These are phyloP conservation scores for Hypsizygus marmoreus DNA, from an alignment of 768 basidiomycete genomes.

Conservation along the genomic window DNA sequence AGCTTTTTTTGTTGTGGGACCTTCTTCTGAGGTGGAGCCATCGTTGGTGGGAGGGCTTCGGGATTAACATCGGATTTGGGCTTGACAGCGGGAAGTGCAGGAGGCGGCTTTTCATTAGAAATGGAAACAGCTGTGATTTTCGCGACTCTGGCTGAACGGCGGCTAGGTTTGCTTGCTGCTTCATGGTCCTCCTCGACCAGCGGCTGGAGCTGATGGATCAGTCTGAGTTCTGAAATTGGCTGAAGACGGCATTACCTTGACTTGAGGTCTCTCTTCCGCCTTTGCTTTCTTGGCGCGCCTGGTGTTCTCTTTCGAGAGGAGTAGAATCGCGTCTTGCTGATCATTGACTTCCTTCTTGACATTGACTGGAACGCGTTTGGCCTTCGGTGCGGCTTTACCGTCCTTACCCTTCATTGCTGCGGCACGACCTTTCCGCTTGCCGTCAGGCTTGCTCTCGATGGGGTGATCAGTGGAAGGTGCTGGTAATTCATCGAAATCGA, in stretches of 20 bases:
- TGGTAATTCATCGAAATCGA: conserved; percentile 36
- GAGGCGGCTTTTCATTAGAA: neutral
- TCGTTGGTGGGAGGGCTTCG: neutral
- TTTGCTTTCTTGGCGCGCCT: too few species aligned
- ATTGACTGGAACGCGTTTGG: conserved; percentile 11
- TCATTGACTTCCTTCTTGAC: conserved; percentile 12
- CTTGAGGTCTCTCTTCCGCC: too few species aligned
- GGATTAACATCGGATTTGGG: neutral
- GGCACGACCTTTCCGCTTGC: conserved; percentile 19
- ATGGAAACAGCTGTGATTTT: neutral
- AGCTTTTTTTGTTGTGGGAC: conserved; percentile 1
- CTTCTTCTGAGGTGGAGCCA: neutral
- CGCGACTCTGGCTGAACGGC: conserved; percentile 13
- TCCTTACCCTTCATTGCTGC: conserved; percentile 32
- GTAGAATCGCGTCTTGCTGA: too few species aligned
- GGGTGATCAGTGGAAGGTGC: conserved; percentile 10
- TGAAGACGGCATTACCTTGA: too few species aligned
- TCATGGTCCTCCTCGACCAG: neutral
- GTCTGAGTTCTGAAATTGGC: neutral
- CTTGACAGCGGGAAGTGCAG: neutral
- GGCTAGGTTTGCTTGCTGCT: conserved; percentile 3
- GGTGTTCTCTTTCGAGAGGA: too few species aligned
- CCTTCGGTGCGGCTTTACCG: conserved; percentile 16
- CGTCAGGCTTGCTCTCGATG: neutral
- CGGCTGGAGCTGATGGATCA: neutral